These are phyloP conservation scores for Irpex rosettiformis DNA, from an alignment of 1,284 basidiomycete genomes.

Conservation along the genomic window DNA sequence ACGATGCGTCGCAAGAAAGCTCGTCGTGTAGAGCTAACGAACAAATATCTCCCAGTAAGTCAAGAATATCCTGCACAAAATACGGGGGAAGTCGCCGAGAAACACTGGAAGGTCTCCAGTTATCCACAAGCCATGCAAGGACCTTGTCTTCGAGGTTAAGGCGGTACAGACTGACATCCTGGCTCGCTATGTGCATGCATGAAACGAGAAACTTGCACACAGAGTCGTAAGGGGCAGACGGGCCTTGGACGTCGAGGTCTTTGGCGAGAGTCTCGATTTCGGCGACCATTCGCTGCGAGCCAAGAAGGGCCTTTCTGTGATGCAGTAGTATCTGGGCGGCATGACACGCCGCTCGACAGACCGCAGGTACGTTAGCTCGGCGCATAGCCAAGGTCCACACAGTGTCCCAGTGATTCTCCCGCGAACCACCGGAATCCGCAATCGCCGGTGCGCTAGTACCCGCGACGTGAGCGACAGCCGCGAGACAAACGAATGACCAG, in stretches of 20 bases:
- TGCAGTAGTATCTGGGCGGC: slow-evolving; percentile 57
- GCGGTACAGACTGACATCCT: slow-evolving; percentile 78
- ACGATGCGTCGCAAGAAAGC: slow-evolving; percentile 42
- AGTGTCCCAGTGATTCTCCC: slow-evolving; percentile 57
- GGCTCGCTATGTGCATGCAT: slow-evolving; percentile 64
- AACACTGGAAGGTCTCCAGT: slow-evolving; percentile 51
- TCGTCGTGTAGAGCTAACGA: slow-evolving; percentile 45
- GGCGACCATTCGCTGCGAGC: slow-evolving; percentile 50
- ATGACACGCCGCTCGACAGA: slow-evolving; percentile 82
- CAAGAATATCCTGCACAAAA: slow-evolving; percentile 58
- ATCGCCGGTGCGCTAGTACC: neutral
- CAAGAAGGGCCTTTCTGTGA: slow-evolving; percentile 41
- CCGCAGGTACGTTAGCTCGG: slow-evolving; percentile 57
- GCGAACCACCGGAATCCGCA: neutral
- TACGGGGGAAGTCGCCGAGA: slow-evolving; percentile 40
- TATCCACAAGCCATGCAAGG: slow-evolving; percentile 76
- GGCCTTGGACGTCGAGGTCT: slow-evolving; percentile 86
- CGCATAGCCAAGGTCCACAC: slow-evolving; percentile 84
- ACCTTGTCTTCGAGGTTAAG: slow-evolving; percentile 84
- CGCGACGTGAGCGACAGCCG: slow-evolving; percentile 55
- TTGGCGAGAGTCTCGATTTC: slow-evolving; percentile 77
- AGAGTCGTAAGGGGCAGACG: slow-evolving; percentile 79
- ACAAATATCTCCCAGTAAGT: slow-evolving; percentile 61
- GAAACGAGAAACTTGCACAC: slow-evolving; percentile 77
- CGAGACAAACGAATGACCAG: slow-evolving; percentile 81